Evolutionary conservation across 2,329 filamentous ascomycete genomes (phyloP).

Genomic region (Chaetomium globosum): DNA sequence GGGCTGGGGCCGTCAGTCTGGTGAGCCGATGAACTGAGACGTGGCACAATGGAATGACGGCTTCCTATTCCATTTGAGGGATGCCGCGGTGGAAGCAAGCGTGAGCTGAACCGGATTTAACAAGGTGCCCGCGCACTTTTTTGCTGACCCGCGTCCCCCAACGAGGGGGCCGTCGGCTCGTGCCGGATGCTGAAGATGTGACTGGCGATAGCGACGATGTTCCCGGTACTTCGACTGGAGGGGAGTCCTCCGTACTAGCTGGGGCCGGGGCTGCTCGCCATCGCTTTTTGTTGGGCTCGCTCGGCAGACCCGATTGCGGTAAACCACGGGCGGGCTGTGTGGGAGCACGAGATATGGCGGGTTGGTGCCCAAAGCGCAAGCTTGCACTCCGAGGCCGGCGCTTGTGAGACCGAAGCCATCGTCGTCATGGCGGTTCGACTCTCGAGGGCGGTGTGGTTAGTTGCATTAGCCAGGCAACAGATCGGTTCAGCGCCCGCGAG

Average conservation of each 20-base stretch:
- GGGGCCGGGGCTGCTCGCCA: not conserved
- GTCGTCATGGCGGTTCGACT: not conserved
- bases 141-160: not conserved
- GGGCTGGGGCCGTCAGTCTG: not conserved
- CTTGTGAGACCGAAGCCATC: not conserved
- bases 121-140: not conserved
- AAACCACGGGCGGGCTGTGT: not conserved
- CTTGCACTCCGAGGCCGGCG: slow-evolving; percentile 6
- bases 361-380: slow-evolving; percentile 23
- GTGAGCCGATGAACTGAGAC: not conserved
- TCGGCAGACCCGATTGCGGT: slow-evolving; percentile 15
- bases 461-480: not conserved
- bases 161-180: slow-evolving; percentile 10
- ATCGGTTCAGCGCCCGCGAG: not conserved
- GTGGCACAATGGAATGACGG: not conserved
- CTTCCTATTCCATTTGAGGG: slow-evolving; percentile 7
- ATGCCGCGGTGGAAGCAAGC: slow-evolving; percentile 6
- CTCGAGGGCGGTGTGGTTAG: not conserved
- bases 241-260: not conserved
- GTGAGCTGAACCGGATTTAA: not conserved
- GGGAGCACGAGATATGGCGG: slow-evolving; percentile 6
- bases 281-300: slow-evolving; percentile 5
- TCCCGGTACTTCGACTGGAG: not conserved
- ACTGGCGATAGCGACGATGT: slow-evolving; percentile 11
- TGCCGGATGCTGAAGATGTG: slow-evolving; percentile 11